Evolutionary conservation across 495 filamentous ascomycete species (phyloP).

Genomic region (Pseudevernia furfuracea): DNA sequence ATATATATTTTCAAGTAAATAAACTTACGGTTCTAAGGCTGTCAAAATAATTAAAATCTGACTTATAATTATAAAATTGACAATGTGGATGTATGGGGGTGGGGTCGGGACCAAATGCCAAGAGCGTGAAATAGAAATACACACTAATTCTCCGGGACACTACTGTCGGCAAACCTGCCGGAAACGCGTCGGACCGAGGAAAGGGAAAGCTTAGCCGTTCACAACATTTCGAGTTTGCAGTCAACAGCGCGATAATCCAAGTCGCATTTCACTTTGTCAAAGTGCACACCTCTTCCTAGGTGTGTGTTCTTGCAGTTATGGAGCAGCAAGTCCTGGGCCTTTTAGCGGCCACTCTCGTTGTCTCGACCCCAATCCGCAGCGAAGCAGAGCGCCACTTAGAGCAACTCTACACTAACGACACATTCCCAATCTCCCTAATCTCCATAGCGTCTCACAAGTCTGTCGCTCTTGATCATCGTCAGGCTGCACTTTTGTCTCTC

Average conservation of each 20-base stretch:
- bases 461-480: conserved; percentile 64
- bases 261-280: background rate
- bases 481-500: conserved; percentile 72
- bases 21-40: too few species aligned
- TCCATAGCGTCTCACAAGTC: conserved; percentile 69
- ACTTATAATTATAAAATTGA: too few species aligned
- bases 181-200: background rate
- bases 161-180: background rate
- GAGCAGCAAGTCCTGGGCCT: conserved; percentile 78
- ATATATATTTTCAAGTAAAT: too few species aligned
- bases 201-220: background rate
- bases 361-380: conserved; percentile 60
- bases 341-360: conserved; percentile 69
- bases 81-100: too few species aligned
- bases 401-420: conserved; percentile 54
- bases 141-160: too few species aligned
- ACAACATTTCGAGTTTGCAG: background rate
- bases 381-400: conserved; percentile 71
- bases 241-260: background rate
- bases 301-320: conserved; percentile 41
- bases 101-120: too few species aligned
- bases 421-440: conserved; percentile 68
- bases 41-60: too few species aligned
- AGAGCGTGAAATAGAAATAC: too few species aligned
- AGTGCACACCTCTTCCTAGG: background rate